A percentile compares a stretch with the other conserved stretches of the same genome.
Conservation (phyloP, 352 stramenopile species). For the Pilasporangium apinafurcum region DNA sequence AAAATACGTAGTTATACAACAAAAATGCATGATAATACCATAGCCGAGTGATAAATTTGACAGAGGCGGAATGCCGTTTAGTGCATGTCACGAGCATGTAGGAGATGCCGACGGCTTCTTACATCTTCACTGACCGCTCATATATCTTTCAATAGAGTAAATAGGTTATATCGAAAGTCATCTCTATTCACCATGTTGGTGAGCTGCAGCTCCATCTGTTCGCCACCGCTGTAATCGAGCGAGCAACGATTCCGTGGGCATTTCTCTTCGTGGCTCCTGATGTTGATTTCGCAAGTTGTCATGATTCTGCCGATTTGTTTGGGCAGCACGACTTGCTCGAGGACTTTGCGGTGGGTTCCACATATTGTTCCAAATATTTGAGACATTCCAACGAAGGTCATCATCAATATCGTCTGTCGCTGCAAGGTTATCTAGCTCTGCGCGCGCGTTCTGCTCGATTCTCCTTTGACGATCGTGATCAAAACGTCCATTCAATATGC, state of each 20-base stretch:
- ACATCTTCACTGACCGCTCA: too few species aligned
- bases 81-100: too few species aligned
- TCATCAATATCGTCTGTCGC: conserved; percentile 30
- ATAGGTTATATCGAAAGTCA: too few species aligned
- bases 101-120: too few species aligned
- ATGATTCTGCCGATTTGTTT: conserved; percentile 2
- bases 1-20: too few species aligned
- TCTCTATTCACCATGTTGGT: too few species aligned
- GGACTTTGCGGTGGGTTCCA: conserved; percentile 3
- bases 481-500: conserved; percentile 51
- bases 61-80: too few species aligned
- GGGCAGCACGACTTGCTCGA: conserved; percentile 4
- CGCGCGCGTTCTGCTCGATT: conserved; percentile 11
- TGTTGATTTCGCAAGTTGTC: background rate
- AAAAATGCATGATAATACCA: too few species aligned
- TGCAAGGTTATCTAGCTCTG: conserved; percentile 16
- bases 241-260: conserved; percentile 13
- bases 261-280: background rate
- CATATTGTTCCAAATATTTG: conserved; percentile 21
- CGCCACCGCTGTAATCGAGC: conserved; percentile 7
- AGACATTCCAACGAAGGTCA: conserved; percentile 31
- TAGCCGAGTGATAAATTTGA: too few species aligned
- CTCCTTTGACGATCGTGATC: conserved; percentile 23
- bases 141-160: too few species aligned
- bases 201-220: conserved; percentile 5